phyloP scores from a whole-genome alignment of 2,329 filamentous ascomycete genomes.

The Cyphellophora attinorum region DNA sequence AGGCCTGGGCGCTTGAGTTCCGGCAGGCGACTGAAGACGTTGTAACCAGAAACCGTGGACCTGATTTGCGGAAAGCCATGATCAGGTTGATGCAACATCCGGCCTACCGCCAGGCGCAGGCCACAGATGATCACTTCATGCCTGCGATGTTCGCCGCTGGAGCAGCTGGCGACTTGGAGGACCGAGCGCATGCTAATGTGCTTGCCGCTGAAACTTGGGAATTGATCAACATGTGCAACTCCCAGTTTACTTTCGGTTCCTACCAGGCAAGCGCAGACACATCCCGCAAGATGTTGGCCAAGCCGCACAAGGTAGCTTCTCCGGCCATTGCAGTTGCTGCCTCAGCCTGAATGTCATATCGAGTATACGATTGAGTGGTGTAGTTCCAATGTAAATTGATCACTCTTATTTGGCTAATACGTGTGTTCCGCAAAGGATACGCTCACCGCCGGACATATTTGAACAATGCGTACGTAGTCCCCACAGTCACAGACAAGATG shows the following conservation, averaged over 20 bases:
- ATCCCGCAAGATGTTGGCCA: too few relatives aligned
- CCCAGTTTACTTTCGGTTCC: conserved; percentile 48
- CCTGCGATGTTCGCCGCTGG: conserved; percentile 55
- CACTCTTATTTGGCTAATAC: too few relatives aligned
- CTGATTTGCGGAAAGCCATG: conserved; percentile 43
- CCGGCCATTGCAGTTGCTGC: too few relatives aligned
- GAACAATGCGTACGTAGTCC: too few relatives aligned
- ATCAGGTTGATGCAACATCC: conserved; percentile 61
- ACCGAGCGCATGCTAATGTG: conserved; percentile 31
- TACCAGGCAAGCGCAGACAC: background rate
- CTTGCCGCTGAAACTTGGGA: conserved; percentile 57
- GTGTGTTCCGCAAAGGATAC: too few relatives aligned
- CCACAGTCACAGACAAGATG: too few relatives aligned
- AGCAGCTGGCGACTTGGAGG: conserved; percentile 38
- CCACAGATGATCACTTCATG: conserved; percentile 64
- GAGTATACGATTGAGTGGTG: conserved; percentile 42
- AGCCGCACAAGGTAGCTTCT: too few relatives aligned
- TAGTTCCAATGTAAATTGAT: conserved; percentile 28
- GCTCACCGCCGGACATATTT: too few relatives aligned
- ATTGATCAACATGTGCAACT: conserved; percentile 53
- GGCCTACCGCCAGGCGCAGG: conserved; percentile 55
- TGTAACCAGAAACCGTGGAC: conserved; percentile 45
- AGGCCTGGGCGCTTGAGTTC: conserved; percentile 54
- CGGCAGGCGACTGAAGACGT: conserved; percentile 55
- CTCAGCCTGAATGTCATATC: conserved; percentile 29